Percentiles rank a stretch among this genome's conserved stretches.
These are phyloP conservation scores for Helminthosporium solani DNA, from an alignment of 2,329 filamentous ascomycete species.

Conservation along the genomic window DNA sequence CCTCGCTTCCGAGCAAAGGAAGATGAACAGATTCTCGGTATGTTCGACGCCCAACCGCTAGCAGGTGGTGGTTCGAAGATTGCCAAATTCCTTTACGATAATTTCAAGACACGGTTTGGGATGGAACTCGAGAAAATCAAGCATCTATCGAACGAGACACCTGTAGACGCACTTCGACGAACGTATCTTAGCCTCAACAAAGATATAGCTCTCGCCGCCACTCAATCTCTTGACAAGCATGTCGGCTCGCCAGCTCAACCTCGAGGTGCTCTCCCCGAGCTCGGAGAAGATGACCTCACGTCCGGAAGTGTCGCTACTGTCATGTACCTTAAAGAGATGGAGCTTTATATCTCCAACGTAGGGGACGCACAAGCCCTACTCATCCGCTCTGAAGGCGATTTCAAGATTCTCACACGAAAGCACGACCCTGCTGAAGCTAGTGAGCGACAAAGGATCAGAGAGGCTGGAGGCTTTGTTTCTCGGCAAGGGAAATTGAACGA, in stretches of 20 bases:
- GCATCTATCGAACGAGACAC: constrained; percentile 68
- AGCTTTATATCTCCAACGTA: constrained; percentile 92
- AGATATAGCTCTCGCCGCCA: constrained; percentile 82
- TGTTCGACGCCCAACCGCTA: constrained; percentile 93
- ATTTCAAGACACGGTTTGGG: constrained; percentile 82
- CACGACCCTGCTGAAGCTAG: constrained; percentile 86
- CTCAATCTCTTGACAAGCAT: constrained; percentile 73
- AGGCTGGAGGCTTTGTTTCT: constrained; percentile 94
- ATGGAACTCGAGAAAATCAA: constrained; percentile 66
- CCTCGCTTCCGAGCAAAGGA: constrained; percentile 88
- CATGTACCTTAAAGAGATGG: constrained; percentile 82
- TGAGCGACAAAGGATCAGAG: constrained; percentile 85
- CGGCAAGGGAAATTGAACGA: constrained; percentile 94
- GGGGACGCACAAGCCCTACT: constrained; percentile 95
- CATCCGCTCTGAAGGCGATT: constrained; percentile 81
- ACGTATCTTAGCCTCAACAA: constrained; percentile 91
- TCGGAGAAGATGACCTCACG: constrained; percentile 85
- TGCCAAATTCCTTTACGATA: constrained; percentile 94
- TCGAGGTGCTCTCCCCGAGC: constrained; percentile 71
- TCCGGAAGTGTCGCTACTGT: constrained; percentile 92
- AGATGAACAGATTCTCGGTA: constrained; percentile 84
- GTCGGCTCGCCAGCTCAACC: constrained; percentile 48
- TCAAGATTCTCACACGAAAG: constrained; percentile 82
- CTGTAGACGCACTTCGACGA: constrained; percentile 78
- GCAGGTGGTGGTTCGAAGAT: constrained; percentile 91